Conservation (phyloP, 2,329 filamentous ascomycete genomes). For the Ophiostoma ulmi region DNA sequence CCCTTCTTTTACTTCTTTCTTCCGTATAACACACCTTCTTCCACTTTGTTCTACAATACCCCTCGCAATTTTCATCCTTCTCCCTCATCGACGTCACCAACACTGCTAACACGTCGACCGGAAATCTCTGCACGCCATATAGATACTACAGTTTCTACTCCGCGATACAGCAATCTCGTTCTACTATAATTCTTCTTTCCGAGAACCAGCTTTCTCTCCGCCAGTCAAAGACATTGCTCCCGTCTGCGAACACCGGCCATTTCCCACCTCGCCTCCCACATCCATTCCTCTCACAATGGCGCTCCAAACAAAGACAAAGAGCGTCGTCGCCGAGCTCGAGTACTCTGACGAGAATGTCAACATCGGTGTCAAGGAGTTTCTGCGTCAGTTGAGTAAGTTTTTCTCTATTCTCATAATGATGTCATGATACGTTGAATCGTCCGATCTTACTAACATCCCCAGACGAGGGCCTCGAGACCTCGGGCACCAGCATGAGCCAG, state of each 20-base stretch:
- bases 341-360: conserved; percentile 74
- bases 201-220: conserved; percentile 40
- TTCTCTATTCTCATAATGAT: not conserved
- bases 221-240: conserved; percentile 38
- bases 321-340: conserved; percentile 79
- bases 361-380: conserved; percentile 76
- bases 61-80: not conserved
- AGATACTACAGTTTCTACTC: conserved; percentile 45
- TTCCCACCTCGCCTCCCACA: conserved; percentile 49
- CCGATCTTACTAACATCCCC: not conserved
- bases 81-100: conserved; percentile 19
- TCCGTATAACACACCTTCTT: conserved; percentile 14
- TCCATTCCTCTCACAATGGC: conserved; percentile 57
- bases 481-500: conserved; percentile 81
- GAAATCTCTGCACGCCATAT: not conserved
- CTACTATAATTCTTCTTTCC: conserved; percentile 34
- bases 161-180: conserved; percentile 45
- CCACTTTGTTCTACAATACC: not conserved
- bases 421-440: no score
- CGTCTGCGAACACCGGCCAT: conserved; percentile 53
- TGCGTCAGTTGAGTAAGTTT: conserved; percentile 67
- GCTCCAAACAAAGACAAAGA: conserved; percentile 66
- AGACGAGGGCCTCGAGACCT: conserved; percentile 76
- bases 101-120: conserved; percentile 13
- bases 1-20: conserved; percentile 10